A percentile compares a stretch with the other conserved stretches of the same genome.
Conservation (phyloP, 2,329 filamentous ascomycete genomes). For the Byssochlamys sp. region DNA sequence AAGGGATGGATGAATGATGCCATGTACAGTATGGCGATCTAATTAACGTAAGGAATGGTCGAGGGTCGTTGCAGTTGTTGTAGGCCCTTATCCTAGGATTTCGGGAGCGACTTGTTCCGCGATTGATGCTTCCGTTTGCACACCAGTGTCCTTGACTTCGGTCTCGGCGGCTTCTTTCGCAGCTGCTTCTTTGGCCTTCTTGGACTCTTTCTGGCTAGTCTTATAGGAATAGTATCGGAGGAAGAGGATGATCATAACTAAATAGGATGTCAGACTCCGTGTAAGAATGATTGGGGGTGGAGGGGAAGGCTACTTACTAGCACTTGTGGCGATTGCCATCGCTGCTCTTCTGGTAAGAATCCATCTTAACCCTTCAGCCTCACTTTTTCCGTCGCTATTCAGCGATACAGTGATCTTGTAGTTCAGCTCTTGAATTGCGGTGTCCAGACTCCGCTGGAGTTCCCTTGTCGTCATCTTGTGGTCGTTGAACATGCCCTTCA, state of each 20-base stretch:
- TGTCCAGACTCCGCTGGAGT: conserved; percentile 76
- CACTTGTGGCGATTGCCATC: conserved; percentile 46
- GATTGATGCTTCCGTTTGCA: conserved; percentile 5
- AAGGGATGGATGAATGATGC: not conserved
- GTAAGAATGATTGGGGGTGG: not conserved
- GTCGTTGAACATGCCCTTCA: conserved; percentile 95
- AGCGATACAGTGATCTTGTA: conserved; percentile 90
- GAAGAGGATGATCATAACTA: conserved; percentile 41
- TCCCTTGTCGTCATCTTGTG: conserved; percentile 83
- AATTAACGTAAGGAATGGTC: not conserved
- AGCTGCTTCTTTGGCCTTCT: conserved; percentile 26
- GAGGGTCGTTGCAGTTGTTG: not conserved
- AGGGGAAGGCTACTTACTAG: conserved; percentile 28
- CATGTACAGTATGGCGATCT: not conserved
- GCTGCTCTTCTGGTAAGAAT: conserved; percentile 60
- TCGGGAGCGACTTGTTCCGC: conserved; percentile 7
- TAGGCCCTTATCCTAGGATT: conserved; percentile 6
- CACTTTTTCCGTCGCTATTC: conserved; percentile 80
- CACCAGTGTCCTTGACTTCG: conserved; percentile 8
- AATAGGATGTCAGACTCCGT: not conserved
- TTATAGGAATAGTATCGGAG: conserved; percentile 37
- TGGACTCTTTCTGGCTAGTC: conserved; percentile 24
- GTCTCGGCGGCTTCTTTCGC: conserved; percentile 22
- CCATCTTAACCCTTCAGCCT: conserved; percentile 88
- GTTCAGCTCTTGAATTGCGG: conserved; percentile 84